These are phyloP conservation scores for Aspergillus viridinutans DNA, from an alignment of 2,329 filamentous ascomycete genomes.

Conservation along the genomic window DNA sequence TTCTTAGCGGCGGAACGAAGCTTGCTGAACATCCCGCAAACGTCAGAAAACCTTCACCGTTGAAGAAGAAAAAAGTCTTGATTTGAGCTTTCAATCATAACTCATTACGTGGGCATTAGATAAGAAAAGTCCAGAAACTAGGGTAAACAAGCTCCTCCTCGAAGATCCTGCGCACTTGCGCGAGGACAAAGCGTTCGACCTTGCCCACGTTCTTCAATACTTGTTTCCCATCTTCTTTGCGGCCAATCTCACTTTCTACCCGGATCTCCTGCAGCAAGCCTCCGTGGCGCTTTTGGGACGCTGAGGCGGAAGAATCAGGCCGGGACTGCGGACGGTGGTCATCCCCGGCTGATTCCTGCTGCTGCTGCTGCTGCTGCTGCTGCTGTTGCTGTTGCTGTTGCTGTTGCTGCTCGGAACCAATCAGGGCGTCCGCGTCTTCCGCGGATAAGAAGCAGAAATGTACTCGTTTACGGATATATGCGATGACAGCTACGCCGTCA, in stretches of 20 bases:
- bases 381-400: too few species aligned
- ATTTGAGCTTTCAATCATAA: background rate
- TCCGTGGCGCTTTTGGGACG: slow-evolving; percentile 51
- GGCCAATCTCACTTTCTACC: slow-evolving; percentile 96
- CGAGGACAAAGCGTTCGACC: slow-evolving; percentile 93
- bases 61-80: background rate
- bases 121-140: slow-evolving; percentile 95
- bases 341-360: slow-evolving; percentile 26
- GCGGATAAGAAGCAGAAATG: slow-evolving; percentile 94
- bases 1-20: background rate
- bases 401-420: slow-evolving; percentile 49
- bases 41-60: too few species aligned
- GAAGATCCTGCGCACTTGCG: slow-evolving; percentile 94
- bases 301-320: slow-evolving; percentile 24
- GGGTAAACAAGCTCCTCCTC: slow-evolving; percentile 99
- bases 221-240: slow-evolving; percentile 85
- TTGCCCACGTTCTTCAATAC: slow-evolving; percentile 98
- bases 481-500: slow-evolving; percentile 88
- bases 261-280: slow-evolving; percentile 86
- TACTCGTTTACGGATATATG: slow-evolving; percentile 80
- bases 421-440: slow-evolving; percentile 77
- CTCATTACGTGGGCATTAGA: slow-evolving; percentile 47
- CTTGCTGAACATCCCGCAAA: background rate
- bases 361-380: too few species aligned
- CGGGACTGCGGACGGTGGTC: slow-evolving; percentile 27